Conservation (phyloP, 116 monocot species). For the Dioscorea cayenensis region DNA sequence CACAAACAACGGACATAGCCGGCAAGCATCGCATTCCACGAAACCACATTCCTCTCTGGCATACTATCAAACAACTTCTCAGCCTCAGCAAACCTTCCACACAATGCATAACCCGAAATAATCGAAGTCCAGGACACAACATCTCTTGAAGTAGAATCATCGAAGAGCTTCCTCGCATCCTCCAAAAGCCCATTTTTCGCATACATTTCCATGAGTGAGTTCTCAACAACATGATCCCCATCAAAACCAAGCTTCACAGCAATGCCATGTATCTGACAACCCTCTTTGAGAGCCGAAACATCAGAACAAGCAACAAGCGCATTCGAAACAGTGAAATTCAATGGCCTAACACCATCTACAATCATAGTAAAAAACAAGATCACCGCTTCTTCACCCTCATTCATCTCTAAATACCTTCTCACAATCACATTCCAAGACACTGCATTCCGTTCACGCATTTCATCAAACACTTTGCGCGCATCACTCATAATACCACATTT, state of each 20-base stretch:
- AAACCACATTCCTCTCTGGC: constrained; percentile 49
- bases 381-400: constrained; percentile 27
- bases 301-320: constrained; percentile 58
- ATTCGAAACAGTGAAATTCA: constrained; percentile 61
- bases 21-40: constrained; percentile 76
- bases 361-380: constrained; percentile 60
- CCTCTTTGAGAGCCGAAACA: constrained; percentile 24
- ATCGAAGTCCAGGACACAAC: constrained; percentile 64
- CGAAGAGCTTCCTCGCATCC: constrained; percentile 41
- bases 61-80: constrained; percentile 49
- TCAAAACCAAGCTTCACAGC: constrained; percentile 36
- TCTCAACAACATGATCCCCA: constrained; percentile 38
- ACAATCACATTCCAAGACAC: constrained; percentile 89
- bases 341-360: constrained; percentile 23
- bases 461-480: constrained; percentile 56
- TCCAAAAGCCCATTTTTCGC: constrained; percentile 57
- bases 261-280: constrained; percentile 52
- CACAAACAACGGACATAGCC: constrained; percentile 38
- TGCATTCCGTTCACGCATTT: constrained; percentile 36
- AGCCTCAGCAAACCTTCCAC: constrained; percentile 49
- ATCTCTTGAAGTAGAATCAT: constrained; percentile 32
- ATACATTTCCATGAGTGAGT: constrained; percentile 66
- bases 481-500: constrained; percentile 47
- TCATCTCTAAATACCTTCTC: constrained; percentile 60
- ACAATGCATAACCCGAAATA: constrained; percentile 39